Conservation (phyloP, 352 stramenopile genomes). For the Nothophytophthora sp. region DNA sequence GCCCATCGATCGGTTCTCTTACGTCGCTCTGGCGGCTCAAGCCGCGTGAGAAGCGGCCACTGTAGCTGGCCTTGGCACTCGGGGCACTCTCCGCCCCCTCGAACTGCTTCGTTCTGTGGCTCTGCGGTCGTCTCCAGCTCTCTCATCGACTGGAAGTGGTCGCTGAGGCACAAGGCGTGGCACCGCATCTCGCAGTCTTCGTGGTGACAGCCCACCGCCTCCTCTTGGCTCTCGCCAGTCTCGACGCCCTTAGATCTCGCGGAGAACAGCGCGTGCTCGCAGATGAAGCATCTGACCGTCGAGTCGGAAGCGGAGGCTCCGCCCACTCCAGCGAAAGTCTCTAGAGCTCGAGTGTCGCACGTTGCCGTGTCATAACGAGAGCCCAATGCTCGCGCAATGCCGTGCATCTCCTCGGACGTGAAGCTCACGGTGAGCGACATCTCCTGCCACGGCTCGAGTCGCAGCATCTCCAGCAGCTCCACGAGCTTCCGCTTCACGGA, state of each 20-base stretch:
- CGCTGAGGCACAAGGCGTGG: slow-evolving; percentile 47
- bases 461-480: slow-evolving; percentile 69
- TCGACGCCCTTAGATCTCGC: background rate
- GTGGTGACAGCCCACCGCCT: slow-evolving; percentile 43
- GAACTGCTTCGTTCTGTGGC: background rate
- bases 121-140: slow-evolving; percentile 14
- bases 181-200: slow-evolving; percentile 38
- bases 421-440: slow-evolving; percentile 58
- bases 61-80: slow-evolving; percentile 38
- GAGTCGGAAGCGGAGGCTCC: background rate
- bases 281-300: slow-evolving; percentile 40
- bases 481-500: slow-evolving; percentile 74
- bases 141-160: slow-evolving; percentile 50
- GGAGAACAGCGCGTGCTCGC: slow-evolving; percentile 27
- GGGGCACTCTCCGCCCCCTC: slow-evolving; percentile 40
- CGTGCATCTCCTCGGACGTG: slow-evolving; percentile 42
- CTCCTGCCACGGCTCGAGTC: slow-evolving; percentile 47
- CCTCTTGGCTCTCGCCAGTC: background rate
- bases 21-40: slow-evolving; percentile 3
- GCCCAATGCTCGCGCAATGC: slow-evolving; percentile 30
- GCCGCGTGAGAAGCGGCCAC: slow-evolving; percentile 42
- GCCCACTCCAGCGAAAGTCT: slow-evolving; percentile 8
- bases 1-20: slow-evolving; percentile 7
- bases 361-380: slow-evolving; percentile 30
- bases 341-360: slow-evolving; percentile 38